phyloP scores from a whole-genome alignment of 768 basidiomycete species.

The Naematelia aurantialba region DNA sequence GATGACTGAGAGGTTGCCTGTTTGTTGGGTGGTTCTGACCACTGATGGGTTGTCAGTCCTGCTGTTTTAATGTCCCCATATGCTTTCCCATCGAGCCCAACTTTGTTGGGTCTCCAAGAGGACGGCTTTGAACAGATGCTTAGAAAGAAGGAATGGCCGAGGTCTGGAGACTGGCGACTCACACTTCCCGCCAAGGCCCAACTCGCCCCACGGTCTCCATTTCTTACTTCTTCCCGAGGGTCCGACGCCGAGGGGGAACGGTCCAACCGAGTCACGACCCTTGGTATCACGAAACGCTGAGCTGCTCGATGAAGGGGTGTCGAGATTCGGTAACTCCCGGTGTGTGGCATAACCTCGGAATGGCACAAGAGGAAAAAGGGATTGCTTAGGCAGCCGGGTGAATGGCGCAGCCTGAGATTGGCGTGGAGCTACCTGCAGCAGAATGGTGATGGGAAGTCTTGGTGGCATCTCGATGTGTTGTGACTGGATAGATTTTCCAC shows the following conservation, averaged over 20 bases:
- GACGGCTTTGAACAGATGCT: too few relatives aligned
- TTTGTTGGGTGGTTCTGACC: slow-evolving; percentile 43
- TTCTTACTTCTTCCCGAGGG: slow-evolving; percentile 39
- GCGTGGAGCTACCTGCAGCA: not conserved
- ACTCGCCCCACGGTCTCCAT: slow-evolving; percentile 45
- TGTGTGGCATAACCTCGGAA: slow-evolving; percentile 15
- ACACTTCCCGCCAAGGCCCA: slow-evolving; percentile 48
- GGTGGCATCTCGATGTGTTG: too few relatives aligned
- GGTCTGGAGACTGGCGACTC: slow-evolving; percentile 3
- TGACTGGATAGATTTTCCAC: too few relatives aligned
- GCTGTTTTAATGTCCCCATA: not conserved
- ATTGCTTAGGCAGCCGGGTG: not conserved
- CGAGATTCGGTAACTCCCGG: slow-evolving; percentile 7
- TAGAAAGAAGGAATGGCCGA: not conserved
- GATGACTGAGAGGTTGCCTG: slow-evolving; percentile 48
- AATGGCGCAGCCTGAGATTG: not conserved
- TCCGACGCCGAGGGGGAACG: slow-evolving; percentile 49
- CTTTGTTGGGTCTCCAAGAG: not conserved
- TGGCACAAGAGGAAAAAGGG: not conserved
- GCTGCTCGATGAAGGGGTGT: not conserved
- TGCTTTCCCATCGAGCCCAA: not conserved
- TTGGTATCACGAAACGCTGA: slow-evolving; percentile 3
- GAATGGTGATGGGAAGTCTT: not conserved
- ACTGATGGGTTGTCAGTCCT: slow-evolving; percentile 20
- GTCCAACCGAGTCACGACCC: slow-evolving; percentile 34